Percentiles rank a stretch among this genome's conserved stretches.
Conservation (phyloP, 2,329 filamentous ascomycete genomes). For the Scorias spongiosa region DNA sequence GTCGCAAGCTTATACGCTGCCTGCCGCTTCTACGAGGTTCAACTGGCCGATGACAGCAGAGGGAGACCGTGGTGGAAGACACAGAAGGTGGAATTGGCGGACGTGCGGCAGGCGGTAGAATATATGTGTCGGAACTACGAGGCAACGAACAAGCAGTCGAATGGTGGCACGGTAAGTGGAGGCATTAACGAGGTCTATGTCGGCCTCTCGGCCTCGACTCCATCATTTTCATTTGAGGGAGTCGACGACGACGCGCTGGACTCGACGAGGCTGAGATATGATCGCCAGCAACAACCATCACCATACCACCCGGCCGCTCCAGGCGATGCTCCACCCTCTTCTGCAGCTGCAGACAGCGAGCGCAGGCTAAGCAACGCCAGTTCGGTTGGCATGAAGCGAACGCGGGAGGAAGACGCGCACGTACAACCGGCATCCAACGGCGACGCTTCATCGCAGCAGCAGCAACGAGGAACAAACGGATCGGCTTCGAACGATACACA, state of each 20-base stretch:
- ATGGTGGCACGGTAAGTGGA: slow-evolving; percentile 1
- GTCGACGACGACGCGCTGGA: slow-evolving; percentile 17
- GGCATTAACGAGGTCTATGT: slow-evolving; percentile 23
- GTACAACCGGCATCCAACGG: slow-evolving; percentile 6
- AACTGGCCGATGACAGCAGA: slow-evolving; percentile 57
- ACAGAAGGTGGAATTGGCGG: slow-evolving; percentile 53
- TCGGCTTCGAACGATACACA: slow-evolving; percentile 5
- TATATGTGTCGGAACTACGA: slow-evolving; percentile 49
- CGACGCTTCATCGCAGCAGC: slow-evolving; percentile 2
- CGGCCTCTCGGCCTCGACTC: slow-evolving; percentile 32
- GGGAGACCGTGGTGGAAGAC: slow-evolving; percentile 79
- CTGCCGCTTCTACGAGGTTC: slow-evolving; percentile 55
- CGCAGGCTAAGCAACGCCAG: slow-evolving; percentile 16
- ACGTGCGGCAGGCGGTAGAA: slow-evolving; percentile 59
- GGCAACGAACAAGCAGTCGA: slow-evolving; percentile 17
- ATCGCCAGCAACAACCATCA: slow-evolving; percentile 8
- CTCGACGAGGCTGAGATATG: slow-evolving; percentile 15
- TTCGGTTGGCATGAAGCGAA: slow-evolving; percentile 16
- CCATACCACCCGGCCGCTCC: slow-evolving; percentile 7
- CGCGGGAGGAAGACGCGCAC: slow-evolving; percentile 13
- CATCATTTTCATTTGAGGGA: slow-evolving; percentile 20
- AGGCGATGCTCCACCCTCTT: slow-evolving; percentile 3
- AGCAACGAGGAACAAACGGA: slow-evolving; percentile 11
- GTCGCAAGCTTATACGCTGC: slow-evolving; percentile 78
- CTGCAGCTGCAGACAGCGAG: slow-evolving; percentile 13